Percentiles rank a stretch among this genome's conserved stretches.
These are phyloP conservation scores for Aureobasidium namibiae DNA, from an alignment of 2,329 filamentous ascomycete genomes.

Conservation along the genomic window DNA sequence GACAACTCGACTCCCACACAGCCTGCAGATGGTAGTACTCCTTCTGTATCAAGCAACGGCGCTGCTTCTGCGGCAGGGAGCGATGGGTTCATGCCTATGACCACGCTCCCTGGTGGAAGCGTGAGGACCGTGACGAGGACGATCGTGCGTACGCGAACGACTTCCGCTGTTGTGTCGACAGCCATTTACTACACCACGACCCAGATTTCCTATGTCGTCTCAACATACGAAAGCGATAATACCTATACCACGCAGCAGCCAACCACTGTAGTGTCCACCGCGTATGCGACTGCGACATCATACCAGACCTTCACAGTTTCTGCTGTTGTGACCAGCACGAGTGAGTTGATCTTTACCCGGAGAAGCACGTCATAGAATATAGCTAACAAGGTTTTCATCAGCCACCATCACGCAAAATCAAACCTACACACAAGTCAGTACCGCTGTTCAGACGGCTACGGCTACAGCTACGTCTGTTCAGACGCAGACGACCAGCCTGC, in stretches of 20 bases:
- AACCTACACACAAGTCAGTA: neutral
- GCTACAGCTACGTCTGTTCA: neutral
- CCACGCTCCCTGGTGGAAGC: neutral
- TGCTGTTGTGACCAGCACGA: neutral
- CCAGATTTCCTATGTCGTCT: neutral
- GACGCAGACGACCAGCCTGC: neutral
- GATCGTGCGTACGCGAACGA: neutral
- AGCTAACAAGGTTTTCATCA: neutral
- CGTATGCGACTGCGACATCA: neutral
- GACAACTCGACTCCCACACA: neutral
- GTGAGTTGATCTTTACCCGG: neutral
- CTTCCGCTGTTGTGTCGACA: neutral
- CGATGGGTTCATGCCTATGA: neutral
- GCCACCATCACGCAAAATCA: neutral
- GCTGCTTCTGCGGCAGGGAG: neutral
- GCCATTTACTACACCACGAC: slow-evolving; percentile 3
- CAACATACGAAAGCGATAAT: neutral
- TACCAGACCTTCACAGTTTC: neutral
- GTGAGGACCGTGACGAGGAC: neutral
- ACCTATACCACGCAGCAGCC: neutral
- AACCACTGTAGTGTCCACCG: neutral
- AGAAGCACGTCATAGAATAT: neutral
- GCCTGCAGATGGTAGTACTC: neutral
- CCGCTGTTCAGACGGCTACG: neutral
- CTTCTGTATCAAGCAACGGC: neutral